Evolutionary conservation across 306 rosid genomes (phyloP), one percentile per base, ranked within the genome.

Genomic region (Malus sieversii): DNA sequence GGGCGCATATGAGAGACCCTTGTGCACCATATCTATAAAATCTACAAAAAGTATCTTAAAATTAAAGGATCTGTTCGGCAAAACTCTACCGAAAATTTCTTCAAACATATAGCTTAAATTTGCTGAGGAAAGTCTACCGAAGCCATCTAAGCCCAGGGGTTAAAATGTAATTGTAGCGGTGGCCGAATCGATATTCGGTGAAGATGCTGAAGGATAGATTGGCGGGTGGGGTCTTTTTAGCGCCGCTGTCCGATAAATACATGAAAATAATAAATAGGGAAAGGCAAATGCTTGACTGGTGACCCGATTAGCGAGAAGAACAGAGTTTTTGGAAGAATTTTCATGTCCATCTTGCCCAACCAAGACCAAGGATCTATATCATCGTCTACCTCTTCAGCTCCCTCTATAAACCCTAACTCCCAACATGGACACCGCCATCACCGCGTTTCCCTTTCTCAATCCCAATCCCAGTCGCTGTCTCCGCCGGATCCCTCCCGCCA

Each of bases 291-390:
- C 78, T 48, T 13, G 51, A 20, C 46, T 4, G 18, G 69, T 15
- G 19, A 29, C 27, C 42, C 32, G 38, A n/a, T 18, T 40, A 44
- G 32, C 8, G 70, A 75, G 23, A 66, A 65, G 44, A 12, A 22
- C 2, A 38, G 61, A 6, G 44, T 25, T n/a, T 55, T 22, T 16
- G 53, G 3, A 55, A 76, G 30, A 78, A 70, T 94, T 94, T 63
- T 94, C 93, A 95, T 95, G 98, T 92, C 98, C 97, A 95, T 95
- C 97, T 90, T 84, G 96, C 97, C 97, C 81, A 81, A 86, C 65
- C 85, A 87, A 80, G 42, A 88, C 84, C 95, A 92, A 84, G 78
- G 85, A 68, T 73, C 93, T 75, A 71, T 81, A n/a, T 79, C 95
- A 19, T 80, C 95, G 0, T 87, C 92, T 74, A 85, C 96, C 2